Evolutionary conservation across 305 asterid genomes (phyloP), one percentile per base, ranked within the genome.

Genomic region (Fraxinus latifolia): DNA sequence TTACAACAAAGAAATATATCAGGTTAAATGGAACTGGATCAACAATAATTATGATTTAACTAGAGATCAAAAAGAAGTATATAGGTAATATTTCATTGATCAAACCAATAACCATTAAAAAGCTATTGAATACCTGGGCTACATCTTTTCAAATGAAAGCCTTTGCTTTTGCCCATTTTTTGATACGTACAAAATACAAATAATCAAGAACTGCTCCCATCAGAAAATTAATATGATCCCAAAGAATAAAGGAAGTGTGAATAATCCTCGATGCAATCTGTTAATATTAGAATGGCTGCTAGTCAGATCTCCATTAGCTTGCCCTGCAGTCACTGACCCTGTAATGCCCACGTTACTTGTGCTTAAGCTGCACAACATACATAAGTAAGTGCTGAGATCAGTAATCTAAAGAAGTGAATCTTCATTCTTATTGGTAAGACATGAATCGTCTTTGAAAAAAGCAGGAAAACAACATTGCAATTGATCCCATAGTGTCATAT

Each of bases 341-440:
- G 84, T 83, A 11, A 85, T 62, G 88, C 81, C 89, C 67, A 89
- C 90, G 19, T 68, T 86, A 32, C 86, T 78, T n/a, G 83, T 74
- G 81, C 78, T 87, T 60, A 80, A 50, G 84, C 94, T 92, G 93
- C 87, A 90, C 14, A 74, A 70, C 82, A 81, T 19, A 36, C 55
- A 19, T 7, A 60, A 11, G 15, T 62, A 62, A 65, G 72, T 23
- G 15, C n/a, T 23, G 29, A 7, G 34, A 65, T 65, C 34, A 65
- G 72, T 23, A 23, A 65, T 19, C 12, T 58, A 58, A 19, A 58
- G 27, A 23, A 7, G 31, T 5, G 72, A 23, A 39, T 34, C 32
- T 4, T 76, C 85, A 67, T 17, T 37, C 50, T 73, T 42, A 77
- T 67, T 76, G 14, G 29, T 15, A 19, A 79, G 6, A 27, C 80